Evolutionary conservation across 2,329 filamentous ascomycete genomes (phyloP), one percentile per base, ranked within the genome.

Genomic region (Colletotrichum tamarilloi): DNA sequence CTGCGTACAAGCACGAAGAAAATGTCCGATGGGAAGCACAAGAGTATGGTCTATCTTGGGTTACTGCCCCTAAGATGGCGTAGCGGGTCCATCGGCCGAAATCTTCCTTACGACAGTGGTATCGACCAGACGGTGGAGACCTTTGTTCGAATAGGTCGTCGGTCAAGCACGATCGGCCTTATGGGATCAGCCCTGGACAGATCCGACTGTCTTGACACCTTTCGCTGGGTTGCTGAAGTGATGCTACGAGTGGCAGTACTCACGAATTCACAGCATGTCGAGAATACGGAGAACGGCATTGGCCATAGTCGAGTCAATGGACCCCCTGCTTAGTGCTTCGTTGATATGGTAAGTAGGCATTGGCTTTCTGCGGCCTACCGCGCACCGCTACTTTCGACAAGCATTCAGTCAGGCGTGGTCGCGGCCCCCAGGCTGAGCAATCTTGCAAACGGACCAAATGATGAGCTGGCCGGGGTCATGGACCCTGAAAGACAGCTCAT

Each of bases 301-400:
- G 53, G 64, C 46, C 53, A 53, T 59, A 55, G 65, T 85, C 84
- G 84, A 85, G 83, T 84, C 83, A 77, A 79, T 76, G 74, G 67
- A 72, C 62, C 77, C 78, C 81, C 77, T 79, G 77, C 76, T 71
- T 75, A 77, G 67, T 46, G 60, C 67, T 64, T 53, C 70, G 67
- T 65, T 56, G 57, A 65, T 75, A 78, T 76, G 72, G 76, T 77
- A 77, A 77, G 78, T 76, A 78, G 78, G 75, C 76, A 79, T 79
- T 77, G 79, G 78, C 78, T 75, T 77, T 72, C 80, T 84, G 84
- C 83, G 79, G 79, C 77, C 76, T 79, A 76, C 84, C 84, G 83
- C 35, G 70, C 67, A 70, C 70, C 70, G 70, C 66, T 73, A 60
- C n/a, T 70, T 70, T 52, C 32, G 30, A 57, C 14, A 69, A 30